Conservation (phyloP, 2,329 filamentous ascomycete species). For the Colletotrichum somersetense region DNA sequence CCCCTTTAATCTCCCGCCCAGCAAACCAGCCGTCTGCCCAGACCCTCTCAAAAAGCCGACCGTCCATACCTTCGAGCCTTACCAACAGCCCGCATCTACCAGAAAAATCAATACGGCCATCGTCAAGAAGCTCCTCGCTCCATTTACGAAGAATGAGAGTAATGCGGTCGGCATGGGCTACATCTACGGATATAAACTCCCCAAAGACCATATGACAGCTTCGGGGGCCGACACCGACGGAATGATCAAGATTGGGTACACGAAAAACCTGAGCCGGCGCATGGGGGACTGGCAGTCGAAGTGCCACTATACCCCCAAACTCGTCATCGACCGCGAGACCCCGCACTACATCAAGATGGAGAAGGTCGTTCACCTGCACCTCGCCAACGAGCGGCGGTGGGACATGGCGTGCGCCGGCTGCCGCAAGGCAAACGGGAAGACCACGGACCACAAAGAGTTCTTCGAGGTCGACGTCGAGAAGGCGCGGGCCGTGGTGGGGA, state of each 20-base stretch:
- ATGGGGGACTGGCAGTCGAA: slow-evolving; percentile 44
- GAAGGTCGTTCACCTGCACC: slow-evolving; percentile 48
- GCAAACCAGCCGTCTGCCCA: neutral
- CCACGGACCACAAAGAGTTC: slow-evolving; percentile 47
- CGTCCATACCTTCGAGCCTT: neutral
- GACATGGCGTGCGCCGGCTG: slow-evolving; percentile 47
- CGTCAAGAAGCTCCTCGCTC: neutral
- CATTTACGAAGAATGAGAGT: neutral
- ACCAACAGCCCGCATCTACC: too few species aligned
- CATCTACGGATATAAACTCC: slow-evolving; percentile 20
- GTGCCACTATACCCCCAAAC: slow-evolving; percentile 46
- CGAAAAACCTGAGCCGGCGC: slow-evolving; percentile 43
- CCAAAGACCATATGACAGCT: neutral
- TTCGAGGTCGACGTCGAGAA: slow-evolving; percentile 44
- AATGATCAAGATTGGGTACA: slow-evolving; percentile 49
- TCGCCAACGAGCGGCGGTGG: slow-evolving; percentile 45
- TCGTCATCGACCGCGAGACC: slow-evolving; percentile 39
- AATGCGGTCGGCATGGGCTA: neutral
- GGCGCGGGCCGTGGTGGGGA: slow-evolving; percentile 42
- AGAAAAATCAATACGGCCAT: slow-evolving; percentile 4
- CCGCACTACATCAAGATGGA: slow-evolving; percentile 48
- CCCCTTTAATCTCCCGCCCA: neutral
- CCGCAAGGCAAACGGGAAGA: neutral
- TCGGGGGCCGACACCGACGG: neutral
- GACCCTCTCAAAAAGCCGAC: neutral